Conservation (phyloP, 495 filamentous ascomycete species). For the Daldinia caldariorum region DNA sequence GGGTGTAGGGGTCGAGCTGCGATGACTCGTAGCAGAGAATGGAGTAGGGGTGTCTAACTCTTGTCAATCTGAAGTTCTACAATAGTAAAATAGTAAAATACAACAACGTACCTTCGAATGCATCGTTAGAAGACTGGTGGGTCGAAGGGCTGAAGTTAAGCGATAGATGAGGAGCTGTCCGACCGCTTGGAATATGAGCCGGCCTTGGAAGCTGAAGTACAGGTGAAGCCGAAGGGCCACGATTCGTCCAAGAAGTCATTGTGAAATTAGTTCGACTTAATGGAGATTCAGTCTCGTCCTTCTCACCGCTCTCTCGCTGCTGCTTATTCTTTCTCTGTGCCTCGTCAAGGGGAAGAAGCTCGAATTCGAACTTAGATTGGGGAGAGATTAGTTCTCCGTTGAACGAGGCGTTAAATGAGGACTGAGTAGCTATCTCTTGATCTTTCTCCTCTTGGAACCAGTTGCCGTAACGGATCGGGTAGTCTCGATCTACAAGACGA, state of each 20-base stretch:
- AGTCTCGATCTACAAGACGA: slow-evolving; percentile 22
- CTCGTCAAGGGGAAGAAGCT: slow-evolving; percentile 37
- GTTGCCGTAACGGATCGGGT: slow-evolving; percentile 10
- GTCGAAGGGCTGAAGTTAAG: slow-evolving; percentile 27
- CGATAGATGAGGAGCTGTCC: slow-evolving; percentile 21
- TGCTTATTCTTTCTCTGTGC: slow-evolving; percentile 32
- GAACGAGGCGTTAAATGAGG: neutral
- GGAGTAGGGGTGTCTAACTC: slow-evolving; percentile 20
- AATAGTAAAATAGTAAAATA: neutral
- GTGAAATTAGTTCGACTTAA: slow-evolving; percentile 9
- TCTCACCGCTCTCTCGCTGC: slow-evolving; percentile 38
- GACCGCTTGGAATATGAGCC: neutral
- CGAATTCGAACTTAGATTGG: slow-evolving; percentile 42
- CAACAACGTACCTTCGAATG: slow-evolving; percentile 21
- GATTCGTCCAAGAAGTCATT: slow-evolving; percentile 1
- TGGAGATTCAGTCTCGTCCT: slow-evolving; percentile 33
- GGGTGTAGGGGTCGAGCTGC: neutral
- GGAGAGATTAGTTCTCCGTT: slow-evolving; percentile 7
- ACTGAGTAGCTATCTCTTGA: neutral
- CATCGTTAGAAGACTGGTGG: neutral
- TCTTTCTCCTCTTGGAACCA: slow-evolving; percentile 4
- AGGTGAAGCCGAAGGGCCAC: neutral
- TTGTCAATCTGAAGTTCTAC: slow-evolving; percentile 13
- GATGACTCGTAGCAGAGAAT: slow-evolving; percentile 19
- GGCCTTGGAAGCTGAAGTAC: slow-evolving; percentile 13